A percentile compares a stretch with the other conserved stretches of the same genome.
These are phyloP conservation scores for Ceratocystis diversiconidia DNA, from an alignment of 2,329 filamentous ascomycete genomes.

Conservation along the genomic window DNA sequence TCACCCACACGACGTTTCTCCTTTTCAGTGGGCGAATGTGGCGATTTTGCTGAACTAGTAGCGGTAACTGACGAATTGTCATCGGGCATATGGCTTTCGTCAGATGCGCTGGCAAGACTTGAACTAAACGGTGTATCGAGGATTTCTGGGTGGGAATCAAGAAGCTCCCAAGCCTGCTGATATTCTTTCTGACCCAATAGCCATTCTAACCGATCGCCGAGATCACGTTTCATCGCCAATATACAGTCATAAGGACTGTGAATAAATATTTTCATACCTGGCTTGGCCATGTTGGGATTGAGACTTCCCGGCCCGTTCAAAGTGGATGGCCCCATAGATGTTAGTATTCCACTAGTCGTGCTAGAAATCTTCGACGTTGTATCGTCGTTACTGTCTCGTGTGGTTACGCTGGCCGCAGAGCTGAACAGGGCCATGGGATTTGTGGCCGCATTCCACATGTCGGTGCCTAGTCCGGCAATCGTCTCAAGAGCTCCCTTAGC, in stretches of 20 bases:
- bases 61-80: slow-evolving; percentile 36
- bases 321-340: slow-evolving; percentile 21
- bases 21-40: slow-evolving; percentile 49
- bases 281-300: slow-evolving; percentile 42
- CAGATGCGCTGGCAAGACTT: slow-evolving; percentile 39
- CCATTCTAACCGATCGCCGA: slow-evolving; percentile 76
- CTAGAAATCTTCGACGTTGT: slow-evolving; percentile 31
- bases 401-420: slow-evolving; percentile 64
- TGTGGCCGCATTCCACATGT: slow-evolving; percentile 82
- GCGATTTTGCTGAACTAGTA: slow-evolving; percentile 31
- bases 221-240: slow-evolving; percentile 74
- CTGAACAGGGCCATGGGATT: slow-evolving; percentile 79
- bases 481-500: slow-evolving; percentile 64
- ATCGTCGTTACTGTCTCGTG: slow-evolving; percentile 46
- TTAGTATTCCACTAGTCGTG: slow-evolving; percentile 21
- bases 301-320: slow-evolving; percentile 23
- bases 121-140: slow-evolving; percentile 32
- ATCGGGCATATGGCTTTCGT: slow-evolving; percentile 29
- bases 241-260: slow-evolving; percentile 95
- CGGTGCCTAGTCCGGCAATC: slow-evolving; percentile 54
- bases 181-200: slow-evolving; percentile 69
- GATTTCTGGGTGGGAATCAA: slow-evolving; percentile 76
- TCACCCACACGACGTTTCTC: slow-evolving; percentile 89
- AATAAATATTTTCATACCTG: slow-evolving; percentile 66
- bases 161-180: slow-evolving; percentile 72